Base-by-base conservation (phyloP, 345 rosid species). In the Citrus maxima region DNA sequence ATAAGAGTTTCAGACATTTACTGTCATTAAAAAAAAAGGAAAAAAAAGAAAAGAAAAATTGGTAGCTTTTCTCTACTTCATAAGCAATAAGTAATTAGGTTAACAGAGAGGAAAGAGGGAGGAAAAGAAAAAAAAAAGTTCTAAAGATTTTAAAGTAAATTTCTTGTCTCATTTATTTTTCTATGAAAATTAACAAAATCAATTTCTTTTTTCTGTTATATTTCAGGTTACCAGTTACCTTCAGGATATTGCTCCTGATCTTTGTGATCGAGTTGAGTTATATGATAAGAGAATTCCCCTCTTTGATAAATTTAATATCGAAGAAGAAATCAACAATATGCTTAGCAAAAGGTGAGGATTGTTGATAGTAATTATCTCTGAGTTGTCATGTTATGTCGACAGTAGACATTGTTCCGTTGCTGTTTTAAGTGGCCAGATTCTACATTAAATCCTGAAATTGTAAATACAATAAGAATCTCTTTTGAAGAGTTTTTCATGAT, bases 221-320 rank as follows among this genome's bases (percentile, higher is more conserved):
- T 85, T 78, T 79, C 88, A 95, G 99, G 99, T 95, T 75, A 88
- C 97, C 75, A 94, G 87, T 86, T 95, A 95, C 84, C 92, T 95
- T 84, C 99, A 95, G 85, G 99, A 95, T 65, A 90, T 95, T 80
- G 99, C 99, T 80, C 94, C 97, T 80, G 89, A 89, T 91, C 98
- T 95, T 82, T 93, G 98, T 85, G 88, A 88, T 79, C 90, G 94
- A 61, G 97, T 93, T 71, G 97, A 92, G 89, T 74, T 95, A 77
- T 86, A 90, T 82, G 86, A 91, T 61, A 91, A 88, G 88, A 86
- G 90, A 78, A 86, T 81, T 79, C 96, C 97, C 64, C 93, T 95
- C 78, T 93, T 95, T 85, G 97, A 92, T 86, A 92, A 89, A 86
- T 95, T 88, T 85, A 84, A 87, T 70, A 85, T 95, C 75, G 98